Conservation (phyloP, 164 flowering plant species). For the Liriodendron chinense region DNA sequence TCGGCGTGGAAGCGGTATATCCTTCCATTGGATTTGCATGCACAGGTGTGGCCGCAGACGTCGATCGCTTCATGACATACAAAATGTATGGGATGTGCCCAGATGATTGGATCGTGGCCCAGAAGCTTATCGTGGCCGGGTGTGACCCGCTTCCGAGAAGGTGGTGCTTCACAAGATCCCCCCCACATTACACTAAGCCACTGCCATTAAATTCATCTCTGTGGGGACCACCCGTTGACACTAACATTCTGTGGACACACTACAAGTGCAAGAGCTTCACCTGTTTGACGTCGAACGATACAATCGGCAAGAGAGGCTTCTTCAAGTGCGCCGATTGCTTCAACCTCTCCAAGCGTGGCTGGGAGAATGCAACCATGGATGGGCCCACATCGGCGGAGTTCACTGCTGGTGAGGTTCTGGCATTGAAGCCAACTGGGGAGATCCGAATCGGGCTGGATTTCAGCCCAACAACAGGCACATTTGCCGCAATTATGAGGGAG, state of each 20-base stretch:
- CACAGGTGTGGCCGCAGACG: constrained; percentile 12
- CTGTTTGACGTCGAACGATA: constrained; percentile 30
- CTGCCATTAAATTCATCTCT: constrained; percentile 27
- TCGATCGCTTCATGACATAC: constrained; percentile 34
- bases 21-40: constrained; percentile 34
- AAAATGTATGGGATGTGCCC: constrained; percentile 30
- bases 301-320: constrained; percentile 30
- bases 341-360: constrained; percentile 23
- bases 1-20: constrained; percentile 31
- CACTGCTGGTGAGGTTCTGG: constrained; percentile 35
- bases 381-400: constrained; percentile 30
- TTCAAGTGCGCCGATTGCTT: constrained; percentile 44
- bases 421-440: constrained; percentile 31
- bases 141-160: constrained; percentile 44
- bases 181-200: constrained; percentile 29
- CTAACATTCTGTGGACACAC: constrained; percentile 31
- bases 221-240: constrained; percentile 33
- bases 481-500: constrained; percentile 44
- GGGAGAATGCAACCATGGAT: constrained; percentile 22
- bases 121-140: constrained; percentile 33
- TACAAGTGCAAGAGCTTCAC: constrained; percentile 40
- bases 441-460: constrained; percentile 41
- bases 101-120: constrained; percentile 37
- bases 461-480: constrained; percentile 41
- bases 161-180: constrained; percentile 40